Conservation (phyloP, 2,329 filamentous ascomycete species). For the Epichloe hybrida region DNA sequence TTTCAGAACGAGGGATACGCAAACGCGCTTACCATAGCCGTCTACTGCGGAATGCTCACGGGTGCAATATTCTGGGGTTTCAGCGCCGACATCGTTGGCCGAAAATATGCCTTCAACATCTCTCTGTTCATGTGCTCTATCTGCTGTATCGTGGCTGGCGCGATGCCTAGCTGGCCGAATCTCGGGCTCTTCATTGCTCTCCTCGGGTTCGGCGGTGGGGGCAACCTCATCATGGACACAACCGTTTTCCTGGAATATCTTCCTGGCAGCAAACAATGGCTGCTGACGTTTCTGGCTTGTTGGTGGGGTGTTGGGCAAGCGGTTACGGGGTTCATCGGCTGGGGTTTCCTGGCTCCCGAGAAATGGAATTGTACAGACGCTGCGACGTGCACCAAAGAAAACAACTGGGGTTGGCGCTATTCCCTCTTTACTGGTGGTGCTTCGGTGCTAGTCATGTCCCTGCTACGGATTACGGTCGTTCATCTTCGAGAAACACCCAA, state of each 20-base stretch:
- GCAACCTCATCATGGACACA: slow-evolving; percentile 37
- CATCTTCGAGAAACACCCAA: slow-evolving; percentile 35
- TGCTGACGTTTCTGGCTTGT: slow-evolving; percentile 30
- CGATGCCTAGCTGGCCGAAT: slow-evolving; percentile 51
- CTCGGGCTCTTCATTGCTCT: slow-evolving; percentile 51
- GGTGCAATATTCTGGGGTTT: slow-evolving; percentile 58
- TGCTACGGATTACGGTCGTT: slow-evolving; percentile 32
- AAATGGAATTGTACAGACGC: slow-evolving; percentile 26
- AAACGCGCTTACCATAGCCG: slow-evolving; percentile 47
- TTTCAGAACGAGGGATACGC: slow-evolving; percentile 41
- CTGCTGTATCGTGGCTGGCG: slow-evolving; percentile 47
- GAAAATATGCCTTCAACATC: slow-evolving; percentile 55
- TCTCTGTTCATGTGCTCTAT: slow-evolving; percentile 49
- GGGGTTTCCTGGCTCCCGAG: slow-evolving; percentile 35
- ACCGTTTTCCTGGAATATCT: slow-evolving; percentile 40
- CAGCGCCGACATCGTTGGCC: slow-evolving; percentile 52
- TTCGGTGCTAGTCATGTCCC: slow-evolving; percentile 29
- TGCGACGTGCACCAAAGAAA: slow-evolving; percentile 29
- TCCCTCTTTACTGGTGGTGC: slow-evolving; percentile 31
- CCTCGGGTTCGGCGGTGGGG: slow-evolving; percentile 45
- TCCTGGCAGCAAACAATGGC: slow-evolving; percentile 32
- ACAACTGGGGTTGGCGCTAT: slow-evolving; percentile 38
- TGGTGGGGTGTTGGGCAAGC: slow-evolving; percentile 42
- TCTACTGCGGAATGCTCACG: slow-evolving; percentile 40
- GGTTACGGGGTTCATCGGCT: slow-evolving; percentile 29